Conservation (phyloP, 2,329 filamentous ascomycete species). For the Penicillium polonicum region DNA sequence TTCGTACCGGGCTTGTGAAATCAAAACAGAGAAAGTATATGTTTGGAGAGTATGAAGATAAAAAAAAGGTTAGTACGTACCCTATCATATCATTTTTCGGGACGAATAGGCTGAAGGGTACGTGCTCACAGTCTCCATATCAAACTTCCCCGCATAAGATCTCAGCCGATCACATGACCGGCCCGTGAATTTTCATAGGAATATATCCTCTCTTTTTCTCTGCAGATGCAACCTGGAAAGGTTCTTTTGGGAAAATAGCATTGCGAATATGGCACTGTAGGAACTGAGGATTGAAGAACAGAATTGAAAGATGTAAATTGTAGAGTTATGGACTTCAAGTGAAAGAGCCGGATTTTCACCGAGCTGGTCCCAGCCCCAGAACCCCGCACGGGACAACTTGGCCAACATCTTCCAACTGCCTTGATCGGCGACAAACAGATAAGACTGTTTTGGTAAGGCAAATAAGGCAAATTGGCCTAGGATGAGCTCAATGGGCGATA, state of each 20-base stretch:
- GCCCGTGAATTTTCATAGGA: not conserved
- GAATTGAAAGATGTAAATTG: not conserved
- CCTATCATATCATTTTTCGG: not conserved
- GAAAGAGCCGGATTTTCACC: too few relatives aligned
- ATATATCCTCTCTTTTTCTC: not conserved
- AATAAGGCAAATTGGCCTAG: not conserved
- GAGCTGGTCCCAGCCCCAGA: too few relatives aligned
- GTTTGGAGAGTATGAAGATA: not conserved
- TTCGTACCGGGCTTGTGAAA: not conserved
- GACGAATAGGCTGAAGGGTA: not conserved
- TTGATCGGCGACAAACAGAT: not conserved
- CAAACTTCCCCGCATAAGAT: not conserved
- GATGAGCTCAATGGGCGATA: conserved; percentile 13
- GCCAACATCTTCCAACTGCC: not conserved
- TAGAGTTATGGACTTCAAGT: not conserved
- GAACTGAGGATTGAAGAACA: not conserved
- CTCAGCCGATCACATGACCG: conserved; percentile 18
- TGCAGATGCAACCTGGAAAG: not conserved
- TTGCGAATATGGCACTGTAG: not conserved
- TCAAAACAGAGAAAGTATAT: not conserved
- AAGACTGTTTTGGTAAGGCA: not conserved
- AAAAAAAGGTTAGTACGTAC: not conserved
- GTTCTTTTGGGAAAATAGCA: not conserved
- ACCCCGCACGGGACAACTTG: not conserved
- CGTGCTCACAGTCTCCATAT: not conserved